Evolutionary conservation across 805 yeast species (phyloP), one percentile per base, ranked within the genome.

Genomic region (Starmera pachycereana): DNA sequence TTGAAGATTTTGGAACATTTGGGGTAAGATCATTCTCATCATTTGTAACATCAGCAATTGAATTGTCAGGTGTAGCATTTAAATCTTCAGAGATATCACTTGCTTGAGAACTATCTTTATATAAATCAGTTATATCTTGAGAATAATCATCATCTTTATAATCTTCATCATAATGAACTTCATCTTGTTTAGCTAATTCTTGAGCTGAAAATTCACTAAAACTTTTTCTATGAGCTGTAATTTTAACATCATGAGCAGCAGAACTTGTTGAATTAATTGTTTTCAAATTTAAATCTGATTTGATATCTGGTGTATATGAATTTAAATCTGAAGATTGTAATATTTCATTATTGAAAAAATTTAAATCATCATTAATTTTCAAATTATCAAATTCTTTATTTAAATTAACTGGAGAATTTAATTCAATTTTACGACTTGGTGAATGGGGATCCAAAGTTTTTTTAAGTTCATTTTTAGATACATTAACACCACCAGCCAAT

Each of bases 221-320:
- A 12, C 60, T 56, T 32, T 48, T 56, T 42, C 53, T 50, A 39
- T 61, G 66, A 0, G 59, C 55, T 14, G 56, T 52, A 32, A 62
- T 58, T 29, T 60, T 58, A 31, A 64, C 55, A 12, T 60, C 52
- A 9, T 41, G 44, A 12, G 39, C 35, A 16, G 27, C 28, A 6
- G 35, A 33, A 18, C 28, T 12, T 12, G 28, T 33, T 33, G 27
- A 22, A 22, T 22, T 22, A 8, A 22, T 22, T 6, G 4, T 22
- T 22, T 22, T 5, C 27, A 22, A 22, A 2, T 22, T 22, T 22
- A 22, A 22, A 22, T 22, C 27, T 22, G 27, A 22, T 22, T 22
- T 6, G 5, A 22, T 22, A 22, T 22, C 6, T 22, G 27, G 27
- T 7, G 27, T 22, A 22, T 22, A 22, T 22, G 27, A 6, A 22